Percentiles rank a stretch among this genome's conserved stretches.
Conservation (phyloP, 345 rosid species). For the Linum usitatissimum region DNA sequence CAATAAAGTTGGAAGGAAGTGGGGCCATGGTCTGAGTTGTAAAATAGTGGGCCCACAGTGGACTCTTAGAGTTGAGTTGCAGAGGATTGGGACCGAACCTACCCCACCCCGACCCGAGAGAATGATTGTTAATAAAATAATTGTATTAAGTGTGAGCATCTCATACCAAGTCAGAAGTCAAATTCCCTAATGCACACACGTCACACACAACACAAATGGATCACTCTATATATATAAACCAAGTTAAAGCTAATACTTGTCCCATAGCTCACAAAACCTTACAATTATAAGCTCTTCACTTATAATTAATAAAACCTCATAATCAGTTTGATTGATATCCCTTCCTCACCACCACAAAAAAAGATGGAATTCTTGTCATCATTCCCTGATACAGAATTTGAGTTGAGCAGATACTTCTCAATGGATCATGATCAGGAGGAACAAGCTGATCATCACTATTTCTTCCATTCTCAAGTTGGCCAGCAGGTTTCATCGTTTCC, state of each 20-base stretch:
- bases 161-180: not conserved
- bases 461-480: not conserved
- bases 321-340: not conserved
- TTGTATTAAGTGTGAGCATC: not conserved
- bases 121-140: constrained; percentile 24
- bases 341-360: not conserved
- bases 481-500: not conserved
- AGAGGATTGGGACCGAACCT: constrained; percentile 29
- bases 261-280: not conserved
- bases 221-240: not conserved
- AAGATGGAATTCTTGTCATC: not conserved
- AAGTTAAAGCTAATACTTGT: too few species aligned
- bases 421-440: not conserved
- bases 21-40: constrained; percentile 45
- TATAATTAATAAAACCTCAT: not conserved
- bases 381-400: not conserved
- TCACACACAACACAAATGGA: not conserved
- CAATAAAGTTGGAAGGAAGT: constrained; percentile 17
- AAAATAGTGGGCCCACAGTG: constrained; percentile 33
- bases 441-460: not conserved
- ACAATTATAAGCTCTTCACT: not conserved
- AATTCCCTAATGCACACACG: not conserved
- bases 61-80: constrained; percentile 35
- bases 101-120: too few species aligned
- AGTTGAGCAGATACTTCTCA: not conserved